These are phyloP conservation scores for Xylaria sp. DNA, from an alignment of 2,329 filamentous ascomycete genomes.

Conservation along the genomic window DNA sequence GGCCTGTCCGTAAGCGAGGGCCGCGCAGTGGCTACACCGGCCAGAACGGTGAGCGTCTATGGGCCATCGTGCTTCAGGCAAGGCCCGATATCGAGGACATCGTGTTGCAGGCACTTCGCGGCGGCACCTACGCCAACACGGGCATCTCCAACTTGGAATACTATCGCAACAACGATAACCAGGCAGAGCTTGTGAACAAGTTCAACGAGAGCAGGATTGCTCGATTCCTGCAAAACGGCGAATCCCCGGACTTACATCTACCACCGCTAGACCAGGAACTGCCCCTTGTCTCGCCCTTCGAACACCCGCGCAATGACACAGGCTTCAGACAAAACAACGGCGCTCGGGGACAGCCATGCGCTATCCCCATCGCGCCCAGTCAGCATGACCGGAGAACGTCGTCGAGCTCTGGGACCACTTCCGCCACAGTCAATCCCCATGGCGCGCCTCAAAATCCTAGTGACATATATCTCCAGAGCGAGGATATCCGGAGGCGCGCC, in stretches of 20 bases:
- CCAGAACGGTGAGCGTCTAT: conserved; percentile 51
- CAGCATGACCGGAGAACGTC: conserved; percentile 41
- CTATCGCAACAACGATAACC: conserved; percentile 50
- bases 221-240: conserved; percentile 49
- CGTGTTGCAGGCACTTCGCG: conserved; percentile 48
- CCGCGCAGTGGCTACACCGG: conserved; percentile 52
- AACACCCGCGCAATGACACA: conserved; percentile 30
- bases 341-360: conserved; percentile 33
- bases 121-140: conserved; percentile 47
- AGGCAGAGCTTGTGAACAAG: conserved; percentile 48
- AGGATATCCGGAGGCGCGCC: conserved; percentile 47
- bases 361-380: conserved; percentile 29
- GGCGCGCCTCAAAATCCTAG: conserved; percentile 51
- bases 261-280: conserved; percentile 44
- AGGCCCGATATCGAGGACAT: conserved; percentile 50
- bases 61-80: conserved; percentile 50
- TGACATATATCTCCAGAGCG: conserved; percentile 50
- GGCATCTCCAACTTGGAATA: conserved; percentile 49
- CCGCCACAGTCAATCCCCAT: conserved; percentile 46
- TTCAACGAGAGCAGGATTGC: conserved; percentile 51
- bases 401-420: conserved; percentile 38
- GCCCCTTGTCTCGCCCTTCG: conserved; percentile 38
- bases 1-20: conserved; percentile 51
- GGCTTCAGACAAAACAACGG: conserved; percentile 36
- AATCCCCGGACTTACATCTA: conserved; percentile 46